Conservation (phyloP, 179 eudicot genomes). For the Silene coronaria region DNA sequence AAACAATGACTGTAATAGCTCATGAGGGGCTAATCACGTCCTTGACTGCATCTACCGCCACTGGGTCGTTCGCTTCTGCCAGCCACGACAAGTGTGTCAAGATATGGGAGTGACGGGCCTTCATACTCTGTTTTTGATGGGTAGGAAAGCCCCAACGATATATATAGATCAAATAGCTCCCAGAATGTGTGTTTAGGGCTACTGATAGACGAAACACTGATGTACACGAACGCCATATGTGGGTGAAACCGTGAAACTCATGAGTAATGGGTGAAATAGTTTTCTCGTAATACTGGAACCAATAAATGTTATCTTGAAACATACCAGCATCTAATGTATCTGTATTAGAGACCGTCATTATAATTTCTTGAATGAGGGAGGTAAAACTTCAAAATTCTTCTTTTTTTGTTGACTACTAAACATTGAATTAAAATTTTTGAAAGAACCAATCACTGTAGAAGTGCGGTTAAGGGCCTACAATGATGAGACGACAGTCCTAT, state of each 20-base stretch:
- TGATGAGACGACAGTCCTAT: no score
- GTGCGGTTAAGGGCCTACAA: no score
- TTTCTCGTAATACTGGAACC: background rate
- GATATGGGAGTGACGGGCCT: constrained; percentile 58
- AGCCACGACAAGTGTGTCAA: constrained; percentile 85
- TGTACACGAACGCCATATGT: background rate
- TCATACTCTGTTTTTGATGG: background rate
- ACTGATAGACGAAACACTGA: background rate
- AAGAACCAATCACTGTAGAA: no score
- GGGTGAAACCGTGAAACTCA: constrained; percentile 2
- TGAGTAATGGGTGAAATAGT: background rate
- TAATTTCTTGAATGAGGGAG: no score
- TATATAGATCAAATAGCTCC: background rate
- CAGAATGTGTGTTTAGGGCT: background rate
- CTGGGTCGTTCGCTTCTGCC: constrained; percentile 75
- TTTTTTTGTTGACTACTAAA: no score
- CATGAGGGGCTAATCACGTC: constrained; percentile 72
- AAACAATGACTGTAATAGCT: constrained; percentile 69
- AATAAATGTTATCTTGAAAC: background rate
- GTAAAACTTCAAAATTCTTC: no score
- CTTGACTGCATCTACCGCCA: constrained; percentile 52
- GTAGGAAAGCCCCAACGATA: background rate
- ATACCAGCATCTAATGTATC: background rate
- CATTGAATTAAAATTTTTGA: no score
- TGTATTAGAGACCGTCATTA: background rate